Base-by-base conservation (phyloP, 2,329 filamentous ascomycete genomes). In the Epichloe bromicola region DNA sequence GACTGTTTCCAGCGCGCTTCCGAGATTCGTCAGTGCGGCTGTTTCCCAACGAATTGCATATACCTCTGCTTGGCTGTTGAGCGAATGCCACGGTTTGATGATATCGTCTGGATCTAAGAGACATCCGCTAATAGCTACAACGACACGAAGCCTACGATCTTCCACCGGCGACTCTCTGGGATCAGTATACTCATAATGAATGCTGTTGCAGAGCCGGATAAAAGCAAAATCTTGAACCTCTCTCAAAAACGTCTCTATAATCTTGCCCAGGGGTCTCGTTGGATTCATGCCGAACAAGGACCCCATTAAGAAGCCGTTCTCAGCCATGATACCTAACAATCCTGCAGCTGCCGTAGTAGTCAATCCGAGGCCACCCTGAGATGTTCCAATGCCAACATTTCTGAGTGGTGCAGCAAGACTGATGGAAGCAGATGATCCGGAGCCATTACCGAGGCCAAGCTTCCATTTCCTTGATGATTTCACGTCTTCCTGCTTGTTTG, bases 221-320 rank as follows among this genome's bases (percentile, higher is more conserved):
- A 97, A 87, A 0, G 81, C 88, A 65, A 96, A 95, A 61, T 97
- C 90, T 59, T 88, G 82, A 15, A 97, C 83, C 56, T 95, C 88
- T 58, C 82, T 82, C 11, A 85, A 79, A 63, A 94, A 95, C n/a
- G 83, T 75, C 56, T 95, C 88, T 75, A 96, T 86, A 74, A 90
- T 88, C 64, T 89, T 84, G 49, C 83, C 81, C 0, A 86, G 86
- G 75, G 95, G 90, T 37, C 83, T 80, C 1, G 84, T 82, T 42
- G 86, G 86, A 62, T 94, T 95, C n/a, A 93, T 87, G 8, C 93
- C 93, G 61, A 97, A 96, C 39, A 97, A 71, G 38, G 85, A 81
- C 15, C 90, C 91, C 33, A 95, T 84, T 41, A 89, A 73, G 15
- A 93, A 78, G 5, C 83, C 80, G 55, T 85, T 93, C 38, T 90